Evolutionary conservation across 2,329 filamentous ascomycete species (phyloP), one percentile per base, ranked within the genome.

Genomic region (Dactylonectria estremocensis): DNA sequence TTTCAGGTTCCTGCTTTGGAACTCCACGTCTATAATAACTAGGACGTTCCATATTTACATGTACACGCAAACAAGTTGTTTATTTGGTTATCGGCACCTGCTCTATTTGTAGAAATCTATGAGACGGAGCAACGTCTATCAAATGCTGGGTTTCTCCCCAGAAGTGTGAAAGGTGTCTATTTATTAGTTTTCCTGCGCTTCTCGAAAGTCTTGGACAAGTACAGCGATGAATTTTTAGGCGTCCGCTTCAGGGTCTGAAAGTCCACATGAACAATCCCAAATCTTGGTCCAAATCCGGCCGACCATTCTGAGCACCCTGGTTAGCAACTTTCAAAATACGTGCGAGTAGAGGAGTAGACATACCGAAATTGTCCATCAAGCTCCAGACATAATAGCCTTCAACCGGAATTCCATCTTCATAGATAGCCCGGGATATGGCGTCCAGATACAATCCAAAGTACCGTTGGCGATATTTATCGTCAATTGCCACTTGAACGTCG

Each of bases 401-500:
- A 2, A 66, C 52, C 11, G 31, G 35, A 10, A 53, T 16, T 11
- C 45, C 53, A n/a, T 66, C 63, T 18, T 61, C 63, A 14, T 64
- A 60, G 5, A 61, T 66, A 2, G 63, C 57, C 20, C 18, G 20
- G n/a, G 49, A 35, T 48, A 83, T 78, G 0, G 81, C 77, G 58
- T 82, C 78, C 3, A 83, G 61, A 52, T 83, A 80, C 16, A 77
- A 71, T 24, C 74, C 69, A 55, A 82, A 80, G 66, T 83, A 83
- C n/a, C 74, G 67, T 31, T 77, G 71, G 14, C 81, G 77, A 62
- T 77, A 83, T 11, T 58, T 66, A 62, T 83, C 81, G 28, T 80
- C 63, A 6, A 82, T 73, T 1, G 79, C 73, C 65, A 79, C 74
- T 9, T 77, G 71, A 20, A 74, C 46, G 2, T 71, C 64, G 16